Conservation (phyloP, 2,329 filamentous ascomycete species). For the Dothistroma pini region DNA sequence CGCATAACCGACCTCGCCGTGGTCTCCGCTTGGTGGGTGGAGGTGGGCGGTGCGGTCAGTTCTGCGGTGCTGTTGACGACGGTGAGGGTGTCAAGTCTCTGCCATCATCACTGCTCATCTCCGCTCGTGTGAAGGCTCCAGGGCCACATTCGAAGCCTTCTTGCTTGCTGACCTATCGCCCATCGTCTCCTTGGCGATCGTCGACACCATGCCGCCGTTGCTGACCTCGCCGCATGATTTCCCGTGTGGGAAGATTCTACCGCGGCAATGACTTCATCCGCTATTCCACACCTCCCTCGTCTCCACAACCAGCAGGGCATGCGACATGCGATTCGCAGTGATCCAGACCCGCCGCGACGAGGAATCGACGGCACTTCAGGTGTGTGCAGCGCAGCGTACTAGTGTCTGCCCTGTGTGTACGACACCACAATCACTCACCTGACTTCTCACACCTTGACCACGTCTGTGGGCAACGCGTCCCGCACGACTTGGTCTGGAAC, state of each 20-base stretch:
- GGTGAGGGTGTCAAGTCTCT: background rate
- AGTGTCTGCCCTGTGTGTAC: background rate
- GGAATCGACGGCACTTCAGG: background rate
- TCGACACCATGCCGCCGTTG: background rate
- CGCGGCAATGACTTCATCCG: background rate
- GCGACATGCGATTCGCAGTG: background rate
- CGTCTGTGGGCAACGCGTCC: background rate
- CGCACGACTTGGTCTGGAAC: background rate
- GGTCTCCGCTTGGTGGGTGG: background rate
- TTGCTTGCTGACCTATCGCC: background rate
- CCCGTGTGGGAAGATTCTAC: background rate
- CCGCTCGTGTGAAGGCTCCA: background rate
- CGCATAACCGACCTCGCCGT: background rate
- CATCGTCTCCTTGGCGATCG: background rate
- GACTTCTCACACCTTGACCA: slow-evolving; percentile 5
- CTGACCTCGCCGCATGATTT: background rate
- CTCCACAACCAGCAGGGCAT: background rate
- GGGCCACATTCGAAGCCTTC: background rate
- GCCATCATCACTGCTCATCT: background rate
- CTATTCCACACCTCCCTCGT: too few relatives aligned
- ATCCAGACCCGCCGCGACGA: background rate
- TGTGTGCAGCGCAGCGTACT: background rate
- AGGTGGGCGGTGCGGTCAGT: background rate
- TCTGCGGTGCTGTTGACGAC: background rate
- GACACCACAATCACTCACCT: slow-evolving; percentile 2